Evolutionary conservation across 2,329 filamentous ascomycete species (phyloP), one percentile per base, ranked within the genome.

Genomic region (Massarina eburnea): DNA sequence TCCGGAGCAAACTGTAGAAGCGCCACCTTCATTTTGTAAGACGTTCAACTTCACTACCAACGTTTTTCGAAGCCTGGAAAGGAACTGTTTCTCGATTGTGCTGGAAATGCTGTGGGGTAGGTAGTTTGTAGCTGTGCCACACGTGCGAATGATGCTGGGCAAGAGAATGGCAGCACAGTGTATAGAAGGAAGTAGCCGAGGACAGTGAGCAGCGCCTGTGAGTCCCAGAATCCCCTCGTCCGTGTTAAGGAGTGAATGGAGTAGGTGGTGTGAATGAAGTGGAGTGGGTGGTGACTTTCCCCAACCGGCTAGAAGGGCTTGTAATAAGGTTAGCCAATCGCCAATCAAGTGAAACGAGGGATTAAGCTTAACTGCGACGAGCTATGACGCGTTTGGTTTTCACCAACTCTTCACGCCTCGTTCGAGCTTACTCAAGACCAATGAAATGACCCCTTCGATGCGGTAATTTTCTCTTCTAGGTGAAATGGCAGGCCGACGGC

Each of bases 1-100:
- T 83, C 77, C 10, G 87, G 85, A 37, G 82, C 80, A 51, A 91
- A 89, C 67, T 92, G 86, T 9, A 90, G 71, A 47, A 84, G 87
- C 0, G 76, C 86, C 33, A 89, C 81, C 59, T 79, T 82, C 85
- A 86, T 86, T n/a, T 52, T 73, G 56, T 38, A 9, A 4, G 8
- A 21, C 5, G 34, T 6, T 35, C n/a, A 18, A 6, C 19, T n/a
- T 19, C 10, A n/a, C n/a, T n/a, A n/a, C n/a, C n/a, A n/a, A n/a
- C n/a, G n/a, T n/a, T n/a, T n/a, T n/a, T n/a, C n/a, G n/a, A n/a
- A n/a, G n/a, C n/a, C n/a, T n/a, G n/a, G n/a, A n/a, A n/a, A n/a
- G n/a, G n/a, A n/a, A n/a, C n/a, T n/a, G n/a, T n/a, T n/a, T n/a
- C n/a, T n/a, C n/a, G n/a, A n/a, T n/a, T n/a, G n/a, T n/a, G n/a